Evolutionary conservation across 208 protist species (phyloP).

Genomic region (Balamuthia mandrillaris): DNA sequence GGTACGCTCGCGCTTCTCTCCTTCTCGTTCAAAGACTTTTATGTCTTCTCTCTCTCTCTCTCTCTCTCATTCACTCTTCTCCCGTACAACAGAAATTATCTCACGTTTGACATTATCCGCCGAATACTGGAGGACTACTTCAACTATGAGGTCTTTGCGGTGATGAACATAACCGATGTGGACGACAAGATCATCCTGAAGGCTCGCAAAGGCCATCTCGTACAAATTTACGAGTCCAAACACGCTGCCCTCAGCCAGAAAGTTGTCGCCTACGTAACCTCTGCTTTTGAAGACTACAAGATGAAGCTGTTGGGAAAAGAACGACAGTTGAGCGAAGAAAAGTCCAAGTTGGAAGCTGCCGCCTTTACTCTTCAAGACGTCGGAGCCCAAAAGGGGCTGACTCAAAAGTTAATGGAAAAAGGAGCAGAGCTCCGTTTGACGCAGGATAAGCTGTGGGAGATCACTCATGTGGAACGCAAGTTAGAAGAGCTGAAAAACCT

Average conservation of each 20-base stretch:
- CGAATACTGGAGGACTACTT: conserved; percentile 96
- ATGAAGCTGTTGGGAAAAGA: no score
- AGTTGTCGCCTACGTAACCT: conserved; percentile 47
- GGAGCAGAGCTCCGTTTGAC: no score
- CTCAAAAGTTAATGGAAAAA: no score
- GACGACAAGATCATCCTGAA: conserved; percentile 98
- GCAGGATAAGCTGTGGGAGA: no score
- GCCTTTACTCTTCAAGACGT: no score
- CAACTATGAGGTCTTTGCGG: conserved; percentile 82
- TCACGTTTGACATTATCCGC: conserved; percentile 95
- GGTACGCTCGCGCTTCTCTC: background rate
- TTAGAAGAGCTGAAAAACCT: conserved; percentile 64
- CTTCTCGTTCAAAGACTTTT: background rate
- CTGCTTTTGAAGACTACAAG: conserved; percentile 60
- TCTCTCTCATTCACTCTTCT: background rate
- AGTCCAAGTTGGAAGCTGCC: no score
- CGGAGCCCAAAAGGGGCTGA: no score
- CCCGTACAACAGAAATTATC: conserved; percentile 81
- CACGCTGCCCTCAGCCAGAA: background rate
- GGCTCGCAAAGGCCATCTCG: conserved; percentile 83
- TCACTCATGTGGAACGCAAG: conserved; percentile 76
- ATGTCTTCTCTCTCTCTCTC: background rate
- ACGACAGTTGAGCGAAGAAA: conserved; percentile 74
- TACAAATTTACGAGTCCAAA: conserved; percentile 74
- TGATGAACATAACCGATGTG: conserved; percentile 98